These are phyloP conservation scores for Malus sieversii DNA, from an alignment of 306 rosid genomes.

Conservation along the genomic window DNA sequence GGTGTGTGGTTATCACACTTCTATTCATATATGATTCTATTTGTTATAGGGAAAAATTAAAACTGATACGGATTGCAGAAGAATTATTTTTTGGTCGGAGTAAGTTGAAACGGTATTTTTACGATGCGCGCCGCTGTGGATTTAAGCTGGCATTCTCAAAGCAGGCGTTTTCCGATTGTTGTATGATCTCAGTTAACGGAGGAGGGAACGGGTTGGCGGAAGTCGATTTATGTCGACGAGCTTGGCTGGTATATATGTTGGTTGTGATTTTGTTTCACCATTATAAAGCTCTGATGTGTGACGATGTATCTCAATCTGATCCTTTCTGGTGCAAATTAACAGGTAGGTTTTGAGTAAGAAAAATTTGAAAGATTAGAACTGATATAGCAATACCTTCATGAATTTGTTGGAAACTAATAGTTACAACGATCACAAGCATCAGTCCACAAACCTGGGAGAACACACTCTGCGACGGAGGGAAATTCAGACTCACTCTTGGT, in stretches of 20 bases:
- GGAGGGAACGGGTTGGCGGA: not conserved
- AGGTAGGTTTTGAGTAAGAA: not conserved
- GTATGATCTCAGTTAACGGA: not conserved
- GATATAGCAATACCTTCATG: not conserved
- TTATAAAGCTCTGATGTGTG: not conserved
- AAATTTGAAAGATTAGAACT: not conserved
- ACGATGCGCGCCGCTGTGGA: slow-evolving; percentile 9
- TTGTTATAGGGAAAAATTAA: slow-evolving; percentile 25
- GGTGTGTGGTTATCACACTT: too few species aligned
- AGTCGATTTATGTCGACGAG: not conserved
- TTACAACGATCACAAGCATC: slow-evolving; percentile 6
- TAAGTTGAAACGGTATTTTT: slow-evolving; percentile 15
- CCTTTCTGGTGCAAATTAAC: not conserved
- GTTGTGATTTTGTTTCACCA: not conserved
- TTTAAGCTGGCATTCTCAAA: slow-evolving; percentile 1
- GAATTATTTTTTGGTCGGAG: slow-evolving; percentile 15
- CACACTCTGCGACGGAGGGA: not conserved
- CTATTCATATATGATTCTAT: slow-evolving; percentile 34
- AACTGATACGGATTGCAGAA: slow-evolving; percentile 19
- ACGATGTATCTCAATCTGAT: not conserved
- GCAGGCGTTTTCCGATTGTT: slow-evolving; percentile 21
- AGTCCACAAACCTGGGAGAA: not conserved
- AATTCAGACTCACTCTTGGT: too few species aligned
- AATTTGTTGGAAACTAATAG: not conserved
- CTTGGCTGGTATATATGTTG: not conserved